phyloP scores from a whole-genome alignment of 441 rosid species.

The Populus hybrid region DNA sequence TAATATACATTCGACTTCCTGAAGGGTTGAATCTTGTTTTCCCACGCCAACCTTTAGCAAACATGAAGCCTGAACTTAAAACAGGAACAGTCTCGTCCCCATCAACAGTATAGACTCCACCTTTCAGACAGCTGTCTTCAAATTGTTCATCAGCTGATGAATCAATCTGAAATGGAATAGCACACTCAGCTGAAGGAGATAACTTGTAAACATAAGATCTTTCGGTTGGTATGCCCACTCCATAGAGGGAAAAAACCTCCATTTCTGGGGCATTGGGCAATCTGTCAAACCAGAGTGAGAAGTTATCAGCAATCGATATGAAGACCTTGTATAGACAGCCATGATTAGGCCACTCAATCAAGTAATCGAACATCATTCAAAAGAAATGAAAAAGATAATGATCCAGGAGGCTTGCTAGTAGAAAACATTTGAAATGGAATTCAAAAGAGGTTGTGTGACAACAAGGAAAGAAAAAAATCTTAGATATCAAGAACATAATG shows the following conservation, averaged over 20 bases:
- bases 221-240: slow-evolving; percentile 95
- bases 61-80: slow-evolving; percentile 89
- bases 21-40: slow-evolving; percentile 92
- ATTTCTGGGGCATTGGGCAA: slow-evolving; percentile 93
- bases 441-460: not conserved
- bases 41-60: slow-evolving; percentile 97
- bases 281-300: slow-evolving; percentile 43
- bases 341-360: slow-evolving; percentile 1
- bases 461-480: not conserved
- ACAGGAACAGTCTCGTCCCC: slow-evolving; percentile 97
- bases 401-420: not conserved
- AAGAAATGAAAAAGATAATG: not conserved
- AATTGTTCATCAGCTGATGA: slow-evolving; percentile 61
- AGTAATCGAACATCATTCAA: not conserved
- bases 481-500: not conserved
- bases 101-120: slow-evolving; percentile 76
- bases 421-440: not conserved
- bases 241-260: slow-evolving; percentile 87
- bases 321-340: not conserved
- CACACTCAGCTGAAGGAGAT: slow-evolving; percentile 66
- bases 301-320: slow-evolving; percentile 3
- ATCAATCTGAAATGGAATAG: slow-evolving; percentile 87
- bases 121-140: slow-evolving; percentile 67
- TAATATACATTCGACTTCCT: slow-evolving; percentile 61
- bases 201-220: slow-evolving; percentile 77